Conservation (phyloP, 257 asterid genomes). For the Solanum arcanum region DNA sequence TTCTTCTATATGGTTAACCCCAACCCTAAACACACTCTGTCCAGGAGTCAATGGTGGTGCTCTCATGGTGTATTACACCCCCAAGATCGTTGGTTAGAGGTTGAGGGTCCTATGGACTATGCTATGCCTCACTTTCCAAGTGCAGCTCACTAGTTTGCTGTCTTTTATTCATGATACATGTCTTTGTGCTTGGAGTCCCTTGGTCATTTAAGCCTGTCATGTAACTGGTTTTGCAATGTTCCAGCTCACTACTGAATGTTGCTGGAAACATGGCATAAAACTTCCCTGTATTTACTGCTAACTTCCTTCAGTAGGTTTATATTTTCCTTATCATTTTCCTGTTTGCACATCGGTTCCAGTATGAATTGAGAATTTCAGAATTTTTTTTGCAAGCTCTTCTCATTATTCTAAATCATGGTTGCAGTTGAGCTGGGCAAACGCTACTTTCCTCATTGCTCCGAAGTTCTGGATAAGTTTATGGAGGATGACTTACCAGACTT, state of each 20-base stretch:
- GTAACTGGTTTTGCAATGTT: neutral
- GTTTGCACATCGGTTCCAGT: neutral
- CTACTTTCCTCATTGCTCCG: slow-evolving; percentile 65
- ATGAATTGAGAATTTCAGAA: no score
- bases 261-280: neutral
- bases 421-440: slow-evolving; percentile 63
- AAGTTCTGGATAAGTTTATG: slow-evolving; percentile 59
- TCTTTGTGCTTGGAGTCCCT: neutral
- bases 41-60: neutral
- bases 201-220: neutral
- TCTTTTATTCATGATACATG: neutral
- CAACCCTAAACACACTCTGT: neutral
- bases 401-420: slow-evolving; percentile 1
- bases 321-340: neutral
- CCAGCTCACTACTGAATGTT: neutral
- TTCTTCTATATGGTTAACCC: neutral
- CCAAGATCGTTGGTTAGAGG: neutral
- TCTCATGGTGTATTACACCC: neutral
- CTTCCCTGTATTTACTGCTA: neutral
- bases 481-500: slow-evolving; percentile 50
- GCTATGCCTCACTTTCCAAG: neutral
- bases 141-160: neutral
- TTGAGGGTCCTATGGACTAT: neutral
- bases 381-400: neutral
- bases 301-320: neutral